Evolutionary conservation across 1,284 basidiomycete genomes (phyloP).

Genomic region (Ceratobasidium sp.): DNA sequence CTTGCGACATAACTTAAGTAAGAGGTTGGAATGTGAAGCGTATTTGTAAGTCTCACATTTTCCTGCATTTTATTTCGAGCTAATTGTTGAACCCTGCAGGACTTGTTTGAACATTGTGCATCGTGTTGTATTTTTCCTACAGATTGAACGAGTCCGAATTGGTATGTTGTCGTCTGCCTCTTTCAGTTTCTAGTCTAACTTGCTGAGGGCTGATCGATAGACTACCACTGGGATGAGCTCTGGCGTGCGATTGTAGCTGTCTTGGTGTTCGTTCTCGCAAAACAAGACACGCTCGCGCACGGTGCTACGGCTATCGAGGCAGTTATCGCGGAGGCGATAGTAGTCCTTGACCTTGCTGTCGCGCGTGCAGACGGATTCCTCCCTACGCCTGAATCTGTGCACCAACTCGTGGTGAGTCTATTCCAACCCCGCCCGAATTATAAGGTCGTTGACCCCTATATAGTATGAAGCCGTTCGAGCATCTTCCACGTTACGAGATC

Average conservation of each 20-base stretch:
- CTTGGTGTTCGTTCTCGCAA: constrained; percentile 64
- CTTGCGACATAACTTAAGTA: constrained; percentile 73
- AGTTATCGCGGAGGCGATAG: not conserved
- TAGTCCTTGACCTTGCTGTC: constrained; percentile 62
- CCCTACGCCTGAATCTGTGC: constrained; percentile 63
- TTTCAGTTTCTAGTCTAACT: not conserved
- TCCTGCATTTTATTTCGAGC: constrained; percentile 14
- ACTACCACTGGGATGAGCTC: constrained; percentile 71
- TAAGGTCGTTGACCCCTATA: constrained; percentile 5
- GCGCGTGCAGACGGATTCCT: constrained; percentile 65
- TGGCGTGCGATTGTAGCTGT: constrained; percentile 67
- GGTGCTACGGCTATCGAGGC: constrained; percentile 45
- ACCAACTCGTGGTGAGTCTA: constrained; percentile 67
- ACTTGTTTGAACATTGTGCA: constrained; percentile 66
- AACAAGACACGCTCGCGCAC: constrained; percentile 61
- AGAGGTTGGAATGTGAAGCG: constrained; percentile 64
- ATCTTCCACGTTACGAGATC: constrained; percentile 60
- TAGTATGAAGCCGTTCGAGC: constrained; percentile 74
- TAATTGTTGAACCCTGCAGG: constrained; percentile 52
- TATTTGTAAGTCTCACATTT: constrained; percentile 60
- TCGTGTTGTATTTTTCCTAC: constrained; percentile 65
- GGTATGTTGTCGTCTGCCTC: constrained; percentile 55
- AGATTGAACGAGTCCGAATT: constrained; percentile 62
- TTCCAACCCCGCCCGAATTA: not conserved
- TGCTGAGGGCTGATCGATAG: constrained; percentile 52